Conservation (phyloP, 2,329 filamentous ascomycete genomes). For the Diaporthe nobilis region DNA sequence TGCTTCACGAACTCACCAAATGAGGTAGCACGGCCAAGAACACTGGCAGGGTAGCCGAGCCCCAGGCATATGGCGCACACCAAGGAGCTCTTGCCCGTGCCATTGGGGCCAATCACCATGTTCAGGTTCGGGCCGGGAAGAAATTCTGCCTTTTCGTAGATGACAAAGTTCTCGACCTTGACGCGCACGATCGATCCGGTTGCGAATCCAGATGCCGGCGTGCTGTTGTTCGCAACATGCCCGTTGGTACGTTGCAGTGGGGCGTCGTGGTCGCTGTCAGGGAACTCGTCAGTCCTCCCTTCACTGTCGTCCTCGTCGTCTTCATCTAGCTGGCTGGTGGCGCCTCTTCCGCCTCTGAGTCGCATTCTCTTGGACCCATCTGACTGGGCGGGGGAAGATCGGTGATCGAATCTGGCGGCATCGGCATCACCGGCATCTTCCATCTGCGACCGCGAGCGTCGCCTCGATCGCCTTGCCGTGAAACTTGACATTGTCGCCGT, state of each 20-base stretch:
- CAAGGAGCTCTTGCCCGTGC: slow-evolving; percentile 96
- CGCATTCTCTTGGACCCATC: slow-evolving; percentile 56
- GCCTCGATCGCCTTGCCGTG: slow-evolving; percentile 57
- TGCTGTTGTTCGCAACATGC: slow-evolving; percentile 37
- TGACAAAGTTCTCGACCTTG: slow-evolving; percentile 90
- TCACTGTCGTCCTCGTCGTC: slow-evolving; percentile 42
- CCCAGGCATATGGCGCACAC: slow-evolving; percentile 97
- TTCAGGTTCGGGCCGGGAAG: slow-evolving; percentile 92
- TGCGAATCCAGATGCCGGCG: slow-evolving; percentile 60
- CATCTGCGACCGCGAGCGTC: slow-evolving; percentile 59
- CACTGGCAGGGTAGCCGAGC: slow-evolving; percentile 84
- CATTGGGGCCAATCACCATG: slow-evolving; percentile 99
- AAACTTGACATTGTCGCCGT: slow-evolving; percentile 47
- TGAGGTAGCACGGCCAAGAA: slow-evolving; percentile 88
- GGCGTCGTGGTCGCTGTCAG: slow-evolving; percentile 40
- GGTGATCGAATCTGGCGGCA: slow-evolving; percentile 42
- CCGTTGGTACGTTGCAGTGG: slow-evolving; percentile 39
- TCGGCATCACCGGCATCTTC: slow-evolving; percentile 57
- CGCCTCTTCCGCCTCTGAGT: slow-evolving; percentile 45
- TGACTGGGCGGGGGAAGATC: slow-evolving; percentile 45
- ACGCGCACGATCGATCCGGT: slow-evolving; percentile 92
- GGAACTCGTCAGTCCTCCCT: slow-evolving; percentile 39
- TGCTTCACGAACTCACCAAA: slow-evolving; percentile 95
- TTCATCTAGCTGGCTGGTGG: slow-evolving; percentile 40
- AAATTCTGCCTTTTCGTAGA: slow-evolving; percentile 93